Evolutionary conservation across 176 grass and related monocot genomes (phyloP), one percentile per base, ranked within the genome.

Genomic region (Guadua angustifolia): DNA sequence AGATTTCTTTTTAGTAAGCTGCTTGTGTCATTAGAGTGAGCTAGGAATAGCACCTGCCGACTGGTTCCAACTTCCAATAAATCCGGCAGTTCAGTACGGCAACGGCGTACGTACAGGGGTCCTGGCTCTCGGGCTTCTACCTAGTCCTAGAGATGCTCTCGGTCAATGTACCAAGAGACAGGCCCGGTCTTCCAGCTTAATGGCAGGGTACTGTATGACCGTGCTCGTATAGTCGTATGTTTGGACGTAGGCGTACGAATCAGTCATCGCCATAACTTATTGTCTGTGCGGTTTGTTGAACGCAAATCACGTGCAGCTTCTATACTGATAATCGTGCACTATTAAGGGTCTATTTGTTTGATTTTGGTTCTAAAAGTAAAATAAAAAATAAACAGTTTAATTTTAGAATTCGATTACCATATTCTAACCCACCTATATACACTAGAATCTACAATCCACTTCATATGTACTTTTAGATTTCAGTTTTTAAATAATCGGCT

Each of bases 121-220:
- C 79, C 14, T 18, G 5, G 73, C 73, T 49, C 5, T 24, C 39
- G 39, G 39, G 11, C 10, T n/a, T 9, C 51, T 60, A 52, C 77
- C 70, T 88, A 66, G 70, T 44, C 77, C 70, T 88, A 66, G 70
- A 85, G 82, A 85, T 53, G 71, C 77, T 74, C 5, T 21, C 62
- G 70, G 70, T 35, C 82, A 36, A 61, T 24, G 35, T 59, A 58
- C 60, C 40, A 13, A 60, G 69, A 17, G 77, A 69, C 62, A 22
- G 77, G 69, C 6, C 87, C 33, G 77, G 51, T 84, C 77, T 62
- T 85, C 18, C n/a, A 53, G 61, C 29, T 29, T 29, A 29, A 29
- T 29, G 29, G 29, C 29, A 29, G 29, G 29, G 29, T 29, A 29
- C 29, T 1, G 29, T 29, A 29, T 29, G 1, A 29, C 29, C 29